These are phyloP conservation scores for Cryptococcus jaspeensis DNA, from an alignment of 1,284 basidiomycete species.

Conservation along the genomic window DNA sequence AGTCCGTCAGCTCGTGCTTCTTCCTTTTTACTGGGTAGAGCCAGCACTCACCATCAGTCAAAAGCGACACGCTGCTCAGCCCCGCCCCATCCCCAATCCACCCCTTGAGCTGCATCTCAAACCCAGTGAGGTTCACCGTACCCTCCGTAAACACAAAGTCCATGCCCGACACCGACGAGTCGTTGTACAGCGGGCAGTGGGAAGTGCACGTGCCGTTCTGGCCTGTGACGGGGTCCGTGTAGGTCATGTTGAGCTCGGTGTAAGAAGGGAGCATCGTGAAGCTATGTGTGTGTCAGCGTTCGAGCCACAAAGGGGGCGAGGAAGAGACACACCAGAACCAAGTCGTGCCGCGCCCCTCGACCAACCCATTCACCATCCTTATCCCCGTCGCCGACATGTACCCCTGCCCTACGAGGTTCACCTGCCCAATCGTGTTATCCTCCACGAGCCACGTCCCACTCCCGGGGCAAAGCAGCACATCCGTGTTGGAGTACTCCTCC, in stretches of 20 bases:
- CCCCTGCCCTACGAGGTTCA: conserved; percentile 72
- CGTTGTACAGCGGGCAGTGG: conserved; percentile 70
- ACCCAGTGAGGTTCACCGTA: conserved; percentile 59
- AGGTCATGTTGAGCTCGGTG: conserved; percentile 69
- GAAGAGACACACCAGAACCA: conserved; percentile 68
- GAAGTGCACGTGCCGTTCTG: conserved; percentile 69
- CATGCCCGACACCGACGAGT: conserved; percentile 63
- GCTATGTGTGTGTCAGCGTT: conserved; percentile 53
- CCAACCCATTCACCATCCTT: conserved; percentile 86
- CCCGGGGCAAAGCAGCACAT: conserved; percentile 78
- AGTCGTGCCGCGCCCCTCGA: conserved; percentile 73
- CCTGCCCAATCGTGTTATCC: conserved; percentile 66
- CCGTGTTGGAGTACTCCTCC: conserved; percentile 66
- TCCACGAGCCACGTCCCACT: conserved; percentile 75
- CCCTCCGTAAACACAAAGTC: conserved; percentile 72
- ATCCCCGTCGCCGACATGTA: conserved; percentile 64
- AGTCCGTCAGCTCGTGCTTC: not conserved
- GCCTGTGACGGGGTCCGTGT: conserved; percentile 71
- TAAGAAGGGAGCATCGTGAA: conserved; percentile 87
- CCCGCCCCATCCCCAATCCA: conserved; percentile 78
- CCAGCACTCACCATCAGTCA: conserved; percentile 68
- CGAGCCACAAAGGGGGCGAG: not conserved
- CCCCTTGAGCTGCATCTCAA: conserved; percentile 71
- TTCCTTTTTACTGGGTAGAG: not conserved
- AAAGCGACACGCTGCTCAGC: conserved; percentile 81